phyloP scores from a whole-genome alignment of 768 basidiomycete genomes.

The Boletus tylopilopsis region DNA sequence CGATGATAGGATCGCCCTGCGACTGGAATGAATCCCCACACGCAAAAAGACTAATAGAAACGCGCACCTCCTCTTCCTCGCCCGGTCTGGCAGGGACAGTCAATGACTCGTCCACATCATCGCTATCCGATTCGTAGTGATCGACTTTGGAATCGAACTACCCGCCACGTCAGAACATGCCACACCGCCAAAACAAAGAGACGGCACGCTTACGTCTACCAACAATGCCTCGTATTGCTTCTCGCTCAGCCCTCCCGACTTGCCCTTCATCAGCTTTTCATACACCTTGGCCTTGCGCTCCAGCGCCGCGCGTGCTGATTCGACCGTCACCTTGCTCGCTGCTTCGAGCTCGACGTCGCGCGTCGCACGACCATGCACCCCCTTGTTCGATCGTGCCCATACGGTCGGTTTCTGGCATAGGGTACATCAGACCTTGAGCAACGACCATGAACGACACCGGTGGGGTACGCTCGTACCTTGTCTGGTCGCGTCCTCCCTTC shows the following conservation, averaged over 20 bases:
- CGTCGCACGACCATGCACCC: slow-evolving; percentile 57
- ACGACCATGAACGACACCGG: neutral
- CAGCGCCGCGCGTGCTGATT: slow-evolving; percentile 64
- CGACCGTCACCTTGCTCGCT: slow-evolving; percentile 64
- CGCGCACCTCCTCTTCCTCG: slow-evolving; percentile 39
- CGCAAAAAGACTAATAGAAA: neutral
- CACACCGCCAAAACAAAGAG: neutral
- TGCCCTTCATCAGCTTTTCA: slow-evolving; percentile 72
- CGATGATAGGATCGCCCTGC: slow-evolving; percentile 74
- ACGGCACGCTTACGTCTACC: slow-evolving; percentile 61
- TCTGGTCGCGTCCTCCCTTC: slow-evolving; percentile 58
- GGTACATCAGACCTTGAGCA: neutral
- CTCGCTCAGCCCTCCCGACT: slow-evolving; percentile 73
- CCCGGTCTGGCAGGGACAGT: slow-evolving; percentile 47
- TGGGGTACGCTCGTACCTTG: slow-evolving; percentile 47
- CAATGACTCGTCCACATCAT: slow-evolving; percentile 76
- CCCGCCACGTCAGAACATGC: neutral
- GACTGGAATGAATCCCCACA: neutral
- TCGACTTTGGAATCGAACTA: slow-evolving; percentile 69
- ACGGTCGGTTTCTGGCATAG: slow-evolving; percentile 62
- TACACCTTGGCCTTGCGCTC: slow-evolving; percentile 81
- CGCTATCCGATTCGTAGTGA: slow-evolving; percentile 63
- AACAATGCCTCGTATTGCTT: slow-evolving; percentile 67
- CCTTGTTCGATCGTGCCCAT: slow-evolving; percentile 77
- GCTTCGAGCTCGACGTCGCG: slow-evolving; percentile 71